Conservation (phyloP, 1,284 basidiomycete genomes). For the Boletus hoseneyae region DNA sequence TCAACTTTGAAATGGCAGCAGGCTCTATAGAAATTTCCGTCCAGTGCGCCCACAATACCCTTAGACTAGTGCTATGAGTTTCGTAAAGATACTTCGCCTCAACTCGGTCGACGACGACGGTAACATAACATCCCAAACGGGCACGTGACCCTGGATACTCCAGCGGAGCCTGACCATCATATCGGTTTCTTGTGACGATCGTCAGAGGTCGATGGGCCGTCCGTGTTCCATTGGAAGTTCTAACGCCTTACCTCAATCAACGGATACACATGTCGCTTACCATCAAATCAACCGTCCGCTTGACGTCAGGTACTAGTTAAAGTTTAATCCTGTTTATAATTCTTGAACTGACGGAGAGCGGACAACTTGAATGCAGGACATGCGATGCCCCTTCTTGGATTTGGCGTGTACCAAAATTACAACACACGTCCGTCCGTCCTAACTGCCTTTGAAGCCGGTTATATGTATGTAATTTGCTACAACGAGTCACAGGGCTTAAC, state of each 20-base stretch:
- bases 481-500: neutral
- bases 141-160: constrained; percentile 3
- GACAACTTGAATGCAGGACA: constrained; percentile 38
- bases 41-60: neutral
- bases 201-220: neutral
- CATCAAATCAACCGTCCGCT: constrained; percentile 32
- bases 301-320: constrained; percentile 37
- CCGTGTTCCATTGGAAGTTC: constrained; percentile 1
- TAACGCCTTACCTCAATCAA: constrained; percentile 14
- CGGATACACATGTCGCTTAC: constrained; percentile 27
- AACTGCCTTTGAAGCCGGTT: constrained; percentile 72
- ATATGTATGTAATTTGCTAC: constrained; percentile 44
- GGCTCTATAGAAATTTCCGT: constrained; percentile 1
- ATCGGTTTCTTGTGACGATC: constrained; percentile 12
- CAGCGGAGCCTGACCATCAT: too few relatives aligned
- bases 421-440: constrained; percentile 56
- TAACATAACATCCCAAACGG: neutral
- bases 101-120: neutral
- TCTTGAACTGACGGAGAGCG: constrained; percentile 2
- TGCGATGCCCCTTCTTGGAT: constrained; percentile 72
- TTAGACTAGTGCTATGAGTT: constrained; percentile 5
- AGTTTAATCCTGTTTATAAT: constrained; percentile 3
- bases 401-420: constrained; percentile 78
- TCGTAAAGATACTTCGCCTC: constrained; percentile 9
- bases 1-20: neutral